Conservation (phyloP, 2,329 filamentous ascomycete species). For the Colletotrichum lupini region DNA sequence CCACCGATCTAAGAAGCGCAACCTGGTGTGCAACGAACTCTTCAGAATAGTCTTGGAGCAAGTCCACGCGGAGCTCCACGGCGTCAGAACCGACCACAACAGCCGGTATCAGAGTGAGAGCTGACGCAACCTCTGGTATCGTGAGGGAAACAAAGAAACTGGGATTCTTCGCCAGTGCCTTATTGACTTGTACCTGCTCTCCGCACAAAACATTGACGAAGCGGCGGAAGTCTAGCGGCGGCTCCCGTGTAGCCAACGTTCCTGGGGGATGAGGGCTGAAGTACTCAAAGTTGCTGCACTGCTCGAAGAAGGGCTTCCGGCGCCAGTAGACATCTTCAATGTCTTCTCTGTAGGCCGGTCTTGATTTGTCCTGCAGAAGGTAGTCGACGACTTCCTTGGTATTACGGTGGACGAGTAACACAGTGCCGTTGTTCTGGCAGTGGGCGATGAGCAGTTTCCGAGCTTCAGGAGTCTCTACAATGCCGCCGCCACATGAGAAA, state of each 20-base stretch:
- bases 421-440: constrained; percentile 80
- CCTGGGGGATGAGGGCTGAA: constrained; percentile 75
- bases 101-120: constrained; percentile 72
- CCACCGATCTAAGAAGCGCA: constrained; percentile 77
- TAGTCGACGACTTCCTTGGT: constrained; percentile 91
- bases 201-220: constrained; percentile 66
- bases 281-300: constrained; percentile 96
- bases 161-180: constrained; percentile 63
- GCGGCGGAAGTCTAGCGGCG: constrained; percentile 70
- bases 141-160: constrained; percentile 96
- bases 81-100: constrained; percentile 90
- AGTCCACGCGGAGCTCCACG: constrained; percentile 92
- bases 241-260: constrained; percentile 19
- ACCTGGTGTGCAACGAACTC: constrained; percentile 88
- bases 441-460: constrained; percentile 80
- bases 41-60: constrained; percentile 79
- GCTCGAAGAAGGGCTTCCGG: constrained; percentile 87
- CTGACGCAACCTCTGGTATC: constrained; percentile 76
- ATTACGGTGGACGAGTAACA: constrained; percentile 88
- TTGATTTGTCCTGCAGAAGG: constrained; percentile 86
- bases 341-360: constrained; percentile 92
- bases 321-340: constrained; percentile 92
- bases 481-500: constrained; percentile 92
- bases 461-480: constrained; percentile 87
- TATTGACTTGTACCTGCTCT: constrained; percentile 23